phyloP scores from a whole-genome alignment of 1,284 basidiomycete genomes.

The Cutaneotrichosporon mucoides region DNA sequence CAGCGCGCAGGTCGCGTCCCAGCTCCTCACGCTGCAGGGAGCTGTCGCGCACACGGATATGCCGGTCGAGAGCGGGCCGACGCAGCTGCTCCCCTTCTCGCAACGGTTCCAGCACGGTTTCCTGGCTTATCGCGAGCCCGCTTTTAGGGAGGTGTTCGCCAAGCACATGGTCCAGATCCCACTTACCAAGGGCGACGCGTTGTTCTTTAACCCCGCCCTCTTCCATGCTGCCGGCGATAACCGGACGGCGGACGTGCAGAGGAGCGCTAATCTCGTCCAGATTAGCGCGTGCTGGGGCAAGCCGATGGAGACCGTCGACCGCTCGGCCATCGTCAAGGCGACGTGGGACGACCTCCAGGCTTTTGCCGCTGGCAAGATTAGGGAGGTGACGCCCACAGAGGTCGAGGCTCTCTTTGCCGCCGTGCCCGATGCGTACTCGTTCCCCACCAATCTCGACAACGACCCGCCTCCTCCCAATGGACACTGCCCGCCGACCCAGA shows the following conservation, averaged over 20 bases:
- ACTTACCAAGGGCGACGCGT: constrained; percentile 17
- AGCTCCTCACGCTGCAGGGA: constrained; percentile 21
- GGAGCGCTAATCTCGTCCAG: constrained; percentile 22
- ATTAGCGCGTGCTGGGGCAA: constrained; percentile 16
- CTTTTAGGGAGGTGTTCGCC: constrained; percentile 8
- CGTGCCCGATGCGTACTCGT: constrained; percentile 15
- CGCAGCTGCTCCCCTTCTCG: constrained; percentile 19
- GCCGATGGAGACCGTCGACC: constrained; percentile 23
- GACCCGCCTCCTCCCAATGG: constrained; percentile 18
- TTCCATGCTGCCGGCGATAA: constrained; percentile 24
- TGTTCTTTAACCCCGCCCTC: constrained; percentile 28
- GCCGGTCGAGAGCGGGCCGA: constrained; percentile 18
- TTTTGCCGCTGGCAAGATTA: neutral
- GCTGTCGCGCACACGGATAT: constrained; percentile 23
- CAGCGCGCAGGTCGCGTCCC: constrained; percentile 13
- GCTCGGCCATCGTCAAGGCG: constrained; percentile 1
- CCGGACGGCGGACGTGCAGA: neutral
- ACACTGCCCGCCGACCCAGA: constrained; percentile 12
- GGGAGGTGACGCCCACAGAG: neutral
- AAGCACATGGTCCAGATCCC: constrained; percentile 12
- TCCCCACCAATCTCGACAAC: constrained; percentile 21
- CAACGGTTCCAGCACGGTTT: constrained; percentile 16
- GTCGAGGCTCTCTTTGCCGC: constrained; percentile 10
- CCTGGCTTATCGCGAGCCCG: constrained; percentile 9
- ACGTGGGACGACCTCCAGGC: neutral